These are phyloP conservation scores for Mycosphaerella sp. DNA, from an alignment of 2,329 filamentous ascomycete species.

Conservation along the genomic window DNA sequence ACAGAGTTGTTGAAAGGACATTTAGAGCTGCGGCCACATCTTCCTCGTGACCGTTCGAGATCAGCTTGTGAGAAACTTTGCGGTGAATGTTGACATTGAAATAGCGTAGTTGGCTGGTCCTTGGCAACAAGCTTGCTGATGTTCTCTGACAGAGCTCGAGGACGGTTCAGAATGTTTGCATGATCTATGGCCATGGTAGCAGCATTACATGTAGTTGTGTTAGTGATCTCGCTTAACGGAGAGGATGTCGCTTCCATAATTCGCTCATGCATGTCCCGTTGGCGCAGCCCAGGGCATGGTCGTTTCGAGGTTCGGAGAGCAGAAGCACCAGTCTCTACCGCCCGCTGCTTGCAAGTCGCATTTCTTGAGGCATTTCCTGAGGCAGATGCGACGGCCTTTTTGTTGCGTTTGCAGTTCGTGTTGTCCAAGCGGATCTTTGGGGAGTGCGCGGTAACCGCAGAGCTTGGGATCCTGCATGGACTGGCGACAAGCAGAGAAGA, in stretches of 20 bases:
- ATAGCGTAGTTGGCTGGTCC: neutral
- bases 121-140: conserved; percentile 7
- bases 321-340: neutral
- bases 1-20: conserved; percentile 24
- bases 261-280: neutral
- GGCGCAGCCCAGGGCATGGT: neutral
- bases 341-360: neutral
- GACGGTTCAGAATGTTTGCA: neutral
- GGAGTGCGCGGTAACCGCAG: neutral
- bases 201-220: conserved; percentile 10
- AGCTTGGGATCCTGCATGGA: neutral
- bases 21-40: conserved; percentile 6
- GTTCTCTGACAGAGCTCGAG: conserved; percentile 6
- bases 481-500: neutral
- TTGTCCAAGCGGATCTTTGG: neutral
- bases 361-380: neutral
- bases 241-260: conserved; percentile 1
- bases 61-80: conserved; percentile 7
- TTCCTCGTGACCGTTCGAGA: conserved; percentile 1
- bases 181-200: neutral
- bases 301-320: conserved; percentile 7
- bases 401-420: neutral
- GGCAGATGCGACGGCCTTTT: neutral
- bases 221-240: conserved; percentile 18
- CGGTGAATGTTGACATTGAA: neutral